Conservation (phyloP, 2,329 filamentous ascomycete species). For the Hymenoscyphus salicellus region DNA sequence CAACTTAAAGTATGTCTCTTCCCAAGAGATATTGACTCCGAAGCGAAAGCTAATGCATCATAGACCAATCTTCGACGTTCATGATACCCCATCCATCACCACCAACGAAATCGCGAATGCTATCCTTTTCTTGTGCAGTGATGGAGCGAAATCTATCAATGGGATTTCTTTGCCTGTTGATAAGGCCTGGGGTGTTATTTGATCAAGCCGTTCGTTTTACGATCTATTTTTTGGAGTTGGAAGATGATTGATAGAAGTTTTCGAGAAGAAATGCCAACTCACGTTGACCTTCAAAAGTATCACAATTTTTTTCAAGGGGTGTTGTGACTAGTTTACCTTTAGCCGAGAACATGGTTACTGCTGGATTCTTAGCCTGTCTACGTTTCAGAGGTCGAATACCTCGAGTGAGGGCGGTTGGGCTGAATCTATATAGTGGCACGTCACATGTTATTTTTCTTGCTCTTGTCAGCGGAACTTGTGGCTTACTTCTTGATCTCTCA, state of each 20-base stretch:
- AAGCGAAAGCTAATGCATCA: neutral
- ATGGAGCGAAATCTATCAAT: constrained; percentile 38
- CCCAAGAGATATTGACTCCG: neutral
- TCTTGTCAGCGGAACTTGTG: neutral
- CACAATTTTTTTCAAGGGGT: neutral
- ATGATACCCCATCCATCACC: constrained; percentile 28
- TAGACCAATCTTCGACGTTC: neutral
- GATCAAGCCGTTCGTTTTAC: neutral
- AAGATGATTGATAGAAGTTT: neutral
- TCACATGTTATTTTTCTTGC: neutral
- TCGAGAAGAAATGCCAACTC: neutral
- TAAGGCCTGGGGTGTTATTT: constrained; percentile 34
- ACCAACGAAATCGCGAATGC: constrained; percentile 38
- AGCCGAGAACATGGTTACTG: neutral
- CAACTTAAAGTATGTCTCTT: constrained; percentile 24
- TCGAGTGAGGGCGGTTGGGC: neutral
- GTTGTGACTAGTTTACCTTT: neutral
- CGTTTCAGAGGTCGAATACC: neutral
- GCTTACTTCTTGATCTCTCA: too few species aligned
- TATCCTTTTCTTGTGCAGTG: constrained; percentile 39
- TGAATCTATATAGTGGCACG: neutral
- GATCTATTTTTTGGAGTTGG: neutral
- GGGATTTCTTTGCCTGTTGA: constrained; percentile 39
- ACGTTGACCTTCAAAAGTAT: neutral
- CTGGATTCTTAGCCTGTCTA: neutral